Evolutionary conservation across 768 basidiomycete species (phyloP).

Genomic region (Harrya chromipes): DNA sequence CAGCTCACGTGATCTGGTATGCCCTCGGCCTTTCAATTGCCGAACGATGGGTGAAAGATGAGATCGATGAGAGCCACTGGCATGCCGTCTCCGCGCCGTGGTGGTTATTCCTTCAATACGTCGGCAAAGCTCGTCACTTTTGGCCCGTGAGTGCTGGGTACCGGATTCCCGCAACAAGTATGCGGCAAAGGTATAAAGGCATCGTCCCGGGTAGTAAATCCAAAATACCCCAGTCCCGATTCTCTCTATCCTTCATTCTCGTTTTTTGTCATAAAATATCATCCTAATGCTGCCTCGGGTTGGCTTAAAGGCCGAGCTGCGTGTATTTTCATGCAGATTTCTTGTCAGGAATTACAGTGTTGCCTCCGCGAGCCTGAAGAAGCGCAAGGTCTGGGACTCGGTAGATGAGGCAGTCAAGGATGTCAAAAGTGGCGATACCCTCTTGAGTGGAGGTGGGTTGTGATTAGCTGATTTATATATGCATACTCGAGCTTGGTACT

Average conservation of each 20-base stretch:
- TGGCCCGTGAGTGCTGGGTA: neutral
- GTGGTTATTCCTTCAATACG: constrained; percentile 2
- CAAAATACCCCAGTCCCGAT: neutral
- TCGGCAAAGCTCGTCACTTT: neutral
- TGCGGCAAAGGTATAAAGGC: constrained; percentile 12
- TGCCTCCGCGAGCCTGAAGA: constrained; percentile 14
- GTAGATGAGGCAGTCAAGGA: constrained; percentile 80
- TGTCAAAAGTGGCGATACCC: constrained; percentile 69
- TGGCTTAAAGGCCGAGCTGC: constrained; percentile 3
- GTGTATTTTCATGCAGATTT: constrained; percentile 2
- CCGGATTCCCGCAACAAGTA: neutral
- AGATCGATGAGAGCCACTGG: neutral
- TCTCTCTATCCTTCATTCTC: neutral
- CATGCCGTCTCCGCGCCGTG: neutral
- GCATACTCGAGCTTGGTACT: neutral
- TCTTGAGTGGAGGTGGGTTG: constrained; percentile 75
- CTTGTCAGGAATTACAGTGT: constrained; percentile 5
- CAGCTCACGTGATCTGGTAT: neutral
- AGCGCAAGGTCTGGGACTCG: constrained; percentile 67
- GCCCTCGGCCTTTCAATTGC: neutral
- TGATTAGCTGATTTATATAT: constrained; percentile 20
- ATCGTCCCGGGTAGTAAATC: neutral
- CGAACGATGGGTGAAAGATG: constrained; percentile 11
- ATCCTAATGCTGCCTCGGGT: constrained; percentile 5
- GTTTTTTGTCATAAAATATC: neutral